Percentiles rank a stretch among this genome's conserved stretches.
These are phyloP conservation scores for Ogataea henricii DNA, from an alignment of 805 yeast species.

Conservation along the genomic window DNA sequence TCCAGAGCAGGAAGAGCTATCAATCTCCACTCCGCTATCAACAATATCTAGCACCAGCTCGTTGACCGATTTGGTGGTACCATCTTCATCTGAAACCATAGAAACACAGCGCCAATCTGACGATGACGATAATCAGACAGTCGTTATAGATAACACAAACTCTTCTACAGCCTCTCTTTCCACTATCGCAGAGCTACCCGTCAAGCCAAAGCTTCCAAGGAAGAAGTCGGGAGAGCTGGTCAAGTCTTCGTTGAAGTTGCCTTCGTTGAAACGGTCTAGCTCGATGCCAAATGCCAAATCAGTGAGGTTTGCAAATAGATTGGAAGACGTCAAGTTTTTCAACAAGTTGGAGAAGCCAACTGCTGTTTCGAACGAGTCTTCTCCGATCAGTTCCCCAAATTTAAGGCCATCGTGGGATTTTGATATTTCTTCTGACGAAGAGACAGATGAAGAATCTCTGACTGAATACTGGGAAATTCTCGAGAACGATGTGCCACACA, in stretches of 20 bases:
- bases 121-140: slow-evolving; percentile 32
- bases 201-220: slow-evolving; percentile 39
- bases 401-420: slow-evolving; percentile 31
- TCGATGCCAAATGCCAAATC: slow-evolving; percentile 58
- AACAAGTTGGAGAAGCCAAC: slow-evolving; percentile 61
- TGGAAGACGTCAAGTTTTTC: slow-evolving; percentile 65
- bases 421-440: slow-evolving; percentile 27
- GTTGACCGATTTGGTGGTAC: slow-evolving; percentile 12
- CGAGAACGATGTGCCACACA: slow-evolving; percentile 34
- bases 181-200: slow-evolving; percentile 21
- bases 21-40: slow-evolving; percentile 32
- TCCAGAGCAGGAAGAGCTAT: slow-evolving; percentile 26
- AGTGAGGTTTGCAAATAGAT: slow-evolving; percentile 63
- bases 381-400: slow-evolving; percentile 41
- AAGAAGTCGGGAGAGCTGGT: slow-evolving; percentile 57
- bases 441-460: slow-evolving; percentile 25
- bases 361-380: slow-evolving; percentile 59
- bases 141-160: slow-evolving; percentile 18
- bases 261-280: slow-evolving; percentile 40
- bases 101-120: slow-evolving; percentile 11
- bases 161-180: slow-evolving; percentile 20
- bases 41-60: slow-evolving; percentile 27
- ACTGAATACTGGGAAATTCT: slow-evolving; percentile 33
- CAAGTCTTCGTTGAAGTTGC: slow-evolving; percentile 49
- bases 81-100: slow-evolving; percentile 9